A percentile compares a stretch with the other conserved stretches of the same genome.
These are phyloP conservation scores for Paraphoma chrysanthemicola DNA, from an alignment of 2,329 filamentous ascomycete genomes.

Conservation along the genomic window DNA sequence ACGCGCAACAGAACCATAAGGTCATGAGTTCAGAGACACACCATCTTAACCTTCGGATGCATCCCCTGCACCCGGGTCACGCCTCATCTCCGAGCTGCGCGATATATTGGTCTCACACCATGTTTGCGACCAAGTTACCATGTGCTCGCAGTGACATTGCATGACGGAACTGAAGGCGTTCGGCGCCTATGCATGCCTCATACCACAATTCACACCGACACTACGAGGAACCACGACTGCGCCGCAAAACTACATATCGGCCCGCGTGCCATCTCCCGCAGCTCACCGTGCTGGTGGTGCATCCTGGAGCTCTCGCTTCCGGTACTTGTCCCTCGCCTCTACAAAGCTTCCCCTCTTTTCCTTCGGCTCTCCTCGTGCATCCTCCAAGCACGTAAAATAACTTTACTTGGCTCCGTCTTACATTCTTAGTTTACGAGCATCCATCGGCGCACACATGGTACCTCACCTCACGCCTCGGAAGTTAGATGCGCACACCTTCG, in stretches of 20 bases:
- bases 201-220: slow-evolving; percentile 17
- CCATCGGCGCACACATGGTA: background rate
- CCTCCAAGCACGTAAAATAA: background rate
- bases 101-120: slow-evolving; percentile 7
- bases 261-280: slow-evolving; percentile 1
- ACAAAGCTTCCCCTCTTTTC: slow-evolving; percentile 1
- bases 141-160: slow-evolving; percentile 18
- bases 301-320: slow-evolving; percentile 1
- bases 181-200: slow-evolving; percentile 30
- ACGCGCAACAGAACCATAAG: background rate
- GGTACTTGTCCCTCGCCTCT: background rate
- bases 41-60: background rate
- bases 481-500: background rate
- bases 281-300: slow-evolving; percentile 1
- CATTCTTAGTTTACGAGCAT: background rate
- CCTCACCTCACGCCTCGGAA: background rate
- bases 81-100: slow-evolving; percentile 16
- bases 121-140: slow-evolving; percentile 9
- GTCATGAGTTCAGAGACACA: background rate
- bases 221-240: slow-evolving; percentile 2
- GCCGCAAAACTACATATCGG: slow-evolving; percentile 2
- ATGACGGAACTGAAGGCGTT: slow-evolving; percentile 10
- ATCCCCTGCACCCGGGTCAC: slow-evolving; percentile 13
- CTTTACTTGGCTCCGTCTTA: background rate
- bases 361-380: background rate